A percentile compares a stretch with the other conserved stretches of the same genome.
Conservation (phyloP, 306 rosid genomes). For the Cyclanthera cordifolia region DNA sequence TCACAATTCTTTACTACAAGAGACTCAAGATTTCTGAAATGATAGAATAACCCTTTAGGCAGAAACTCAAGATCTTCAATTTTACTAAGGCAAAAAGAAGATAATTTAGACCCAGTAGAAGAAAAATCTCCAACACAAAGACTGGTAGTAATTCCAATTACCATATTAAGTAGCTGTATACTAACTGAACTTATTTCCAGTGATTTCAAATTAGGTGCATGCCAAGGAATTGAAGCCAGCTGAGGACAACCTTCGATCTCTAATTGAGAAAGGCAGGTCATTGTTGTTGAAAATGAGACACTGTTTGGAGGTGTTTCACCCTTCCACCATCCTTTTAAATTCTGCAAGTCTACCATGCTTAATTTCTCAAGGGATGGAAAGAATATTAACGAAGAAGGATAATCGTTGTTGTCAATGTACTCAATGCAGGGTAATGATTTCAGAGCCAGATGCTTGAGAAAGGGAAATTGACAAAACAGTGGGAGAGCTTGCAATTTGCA, state of each 20-base stretch:
- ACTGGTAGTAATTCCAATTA: neutral
- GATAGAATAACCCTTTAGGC: neutral
- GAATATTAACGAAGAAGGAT: neutral
- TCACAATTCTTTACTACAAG: neutral
- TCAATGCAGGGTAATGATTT: neutral
- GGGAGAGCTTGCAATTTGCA: neutral
- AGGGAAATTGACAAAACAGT: neutral
- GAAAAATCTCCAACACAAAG: too few relatives aligned
- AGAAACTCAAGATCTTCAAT: neutral
- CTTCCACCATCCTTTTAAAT: neutral
- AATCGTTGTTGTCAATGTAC: neutral
- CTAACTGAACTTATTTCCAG: neutral
- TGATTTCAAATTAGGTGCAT: neutral
- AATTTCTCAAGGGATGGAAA: neutral
- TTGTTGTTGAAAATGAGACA: neutral
- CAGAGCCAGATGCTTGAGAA: neutral
- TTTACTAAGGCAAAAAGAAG: neutral
- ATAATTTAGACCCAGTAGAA: too few relatives aligned
- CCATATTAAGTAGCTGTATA: neutral
- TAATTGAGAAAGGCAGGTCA: neutral
- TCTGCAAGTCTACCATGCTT: neutral
- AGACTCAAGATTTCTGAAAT: neutral
- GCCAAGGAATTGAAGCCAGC: neutral
- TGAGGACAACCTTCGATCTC: neutral
- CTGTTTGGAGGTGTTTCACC: neutral